Conservation (phyloP, 2,329 filamentous ascomycete species). For the Sarocladium strictum region DNA sequence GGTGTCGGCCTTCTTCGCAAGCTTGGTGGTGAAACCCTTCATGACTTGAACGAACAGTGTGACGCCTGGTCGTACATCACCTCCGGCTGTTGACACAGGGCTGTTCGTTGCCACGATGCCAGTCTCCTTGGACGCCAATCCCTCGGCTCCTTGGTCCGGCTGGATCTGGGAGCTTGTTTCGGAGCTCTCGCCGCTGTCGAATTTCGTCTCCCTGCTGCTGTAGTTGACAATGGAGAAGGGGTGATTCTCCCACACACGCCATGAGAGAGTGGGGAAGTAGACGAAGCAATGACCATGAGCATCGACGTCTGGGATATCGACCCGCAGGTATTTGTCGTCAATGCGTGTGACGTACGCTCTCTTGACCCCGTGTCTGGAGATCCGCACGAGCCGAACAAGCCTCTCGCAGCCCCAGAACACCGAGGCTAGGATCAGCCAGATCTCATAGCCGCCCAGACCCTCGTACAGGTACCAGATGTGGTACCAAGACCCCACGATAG, state of each 20-base stretch:
- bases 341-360: conserved; percentile 17
- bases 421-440: conserved; percentile 20
- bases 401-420: conserved; percentile 21
- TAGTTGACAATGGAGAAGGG: conserved; percentile 21
- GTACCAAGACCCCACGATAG: conserved; percentile 34
- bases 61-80: conserved; percentile 10
- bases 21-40: conserved; percentile 12
- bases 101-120: not conserved
- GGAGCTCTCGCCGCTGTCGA: not conserved
- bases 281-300: conserved; percentile 21
- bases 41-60: conserved; percentile 15
- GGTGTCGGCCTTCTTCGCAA: conserved; percentile 8
- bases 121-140: not conserved
- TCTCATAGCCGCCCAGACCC: conserved; percentile 37
- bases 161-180: not conserved
- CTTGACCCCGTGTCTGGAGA: conserved; percentile 15
- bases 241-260: conserved; percentile 25
- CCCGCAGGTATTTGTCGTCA: conserved; percentile 19
- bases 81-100: not conserved
- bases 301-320: conserved; percentile 19
- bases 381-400: conserved; percentile 13
- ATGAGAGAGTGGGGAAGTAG: conserved; percentile 21
- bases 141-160: not conserved
- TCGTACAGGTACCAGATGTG: conserved; percentile 31
- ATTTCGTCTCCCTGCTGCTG: conserved; percentile 4